Base-by-base conservation (phyloP, 176 grass and related monocot genomes). In the Luzula sylvatica region DNA sequence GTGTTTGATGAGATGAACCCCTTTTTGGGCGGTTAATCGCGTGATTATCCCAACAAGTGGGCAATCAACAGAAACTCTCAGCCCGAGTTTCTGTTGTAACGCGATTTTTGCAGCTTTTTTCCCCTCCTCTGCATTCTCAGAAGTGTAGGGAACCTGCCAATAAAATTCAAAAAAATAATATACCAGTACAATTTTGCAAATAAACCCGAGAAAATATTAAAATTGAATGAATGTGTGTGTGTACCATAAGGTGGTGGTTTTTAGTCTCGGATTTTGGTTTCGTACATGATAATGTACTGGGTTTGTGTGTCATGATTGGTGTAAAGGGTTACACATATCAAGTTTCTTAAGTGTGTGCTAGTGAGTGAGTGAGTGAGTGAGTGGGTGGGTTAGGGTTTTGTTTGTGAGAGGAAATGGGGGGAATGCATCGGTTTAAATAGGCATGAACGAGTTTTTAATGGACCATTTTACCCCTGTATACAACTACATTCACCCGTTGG, bases 1-100 rank as follows among this genome's bases (percentile, higher is more conserved):
- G 43, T 98, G 92, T 50, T 96, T 90, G 58, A 98, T 98, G 52
- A 98, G 92, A 78, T 98, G 92, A 66, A 98, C 82, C 76, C 92
- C 85, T 70, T 98, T 90, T 71, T 98, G 92, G 27, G 84, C 78
- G 28, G 92, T 98, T 35, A 90, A 77, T 12, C 81, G 92, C 39
- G 64, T 83, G 26, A 98, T 86, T 41, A 98, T 89, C 71, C 85
- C 92, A 9, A 98, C 77, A 59, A 98, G 11, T 50, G 85, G 78
- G 50, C 65, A 21, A 68, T 98, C 85, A 23, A 54, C 81, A 35
- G 30, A 35, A 82, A 54, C 79, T 29, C 70, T 72, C 52, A 90
- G 73, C 50, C 78, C 85, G 55, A 87, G 75, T 59, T 49, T 98
- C 75, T 82, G 71, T 50, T 90, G 92, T 71, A 98, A 76, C 64